Evolutionary conservation across 2,329 filamentous ascomycete species (phyloP).

Genomic region (Venturia aucupariae): DNA sequence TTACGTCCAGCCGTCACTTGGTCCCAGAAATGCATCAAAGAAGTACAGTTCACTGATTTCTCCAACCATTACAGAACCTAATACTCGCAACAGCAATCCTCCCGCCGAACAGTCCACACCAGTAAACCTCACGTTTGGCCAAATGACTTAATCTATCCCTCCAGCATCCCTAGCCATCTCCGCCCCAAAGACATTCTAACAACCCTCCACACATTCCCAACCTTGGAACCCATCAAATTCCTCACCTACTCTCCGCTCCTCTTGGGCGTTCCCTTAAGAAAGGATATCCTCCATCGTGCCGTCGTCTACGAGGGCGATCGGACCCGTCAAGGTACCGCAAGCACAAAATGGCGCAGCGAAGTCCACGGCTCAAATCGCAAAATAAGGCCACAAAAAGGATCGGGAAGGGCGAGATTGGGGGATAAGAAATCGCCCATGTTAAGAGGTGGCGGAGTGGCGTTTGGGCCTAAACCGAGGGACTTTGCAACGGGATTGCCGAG

Average conservation of each 20-base stretch:
- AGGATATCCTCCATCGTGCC: conserved; percentile 86
- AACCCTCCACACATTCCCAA: conserved; percentile 84
- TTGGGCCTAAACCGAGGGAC: conserved; percentile 86
- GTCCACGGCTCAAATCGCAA: conserved; percentile 79
- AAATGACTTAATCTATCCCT: conserved; percentile 14
- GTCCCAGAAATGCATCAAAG: not conserved
- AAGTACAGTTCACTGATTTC: not conserved
- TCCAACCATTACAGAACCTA: too few relatives aligned
- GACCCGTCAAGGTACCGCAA: conserved; percentile 79
- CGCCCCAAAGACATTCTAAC: conserved; percentile 56
- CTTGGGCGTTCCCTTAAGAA: conserved; percentile 75
- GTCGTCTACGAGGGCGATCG: conserved; percentile 87
- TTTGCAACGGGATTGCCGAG: conserved; percentile 74
- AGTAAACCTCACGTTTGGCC: conserved; percentile 1
- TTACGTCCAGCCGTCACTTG: not conserved
- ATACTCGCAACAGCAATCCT: conserved; percentile 16
- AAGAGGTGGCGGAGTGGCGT: conserved; percentile 75
- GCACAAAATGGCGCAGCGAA: conserved; percentile 70
- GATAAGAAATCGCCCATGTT: conserved; percentile 73
- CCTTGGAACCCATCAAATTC: conserved; percentile 72
- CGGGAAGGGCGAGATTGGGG: conserved; percentile 69
- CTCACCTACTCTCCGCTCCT: conserved; percentile 72
- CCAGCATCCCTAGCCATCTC: conserved; percentile 16
- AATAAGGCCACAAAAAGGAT: conserved; percentile 78
- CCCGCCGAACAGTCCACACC: conserved; percentile 22